phyloP scores from a whole-genome alignment of 2,329 filamentous ascomycete genomes.

The Epichloe uncinata region DNA sequence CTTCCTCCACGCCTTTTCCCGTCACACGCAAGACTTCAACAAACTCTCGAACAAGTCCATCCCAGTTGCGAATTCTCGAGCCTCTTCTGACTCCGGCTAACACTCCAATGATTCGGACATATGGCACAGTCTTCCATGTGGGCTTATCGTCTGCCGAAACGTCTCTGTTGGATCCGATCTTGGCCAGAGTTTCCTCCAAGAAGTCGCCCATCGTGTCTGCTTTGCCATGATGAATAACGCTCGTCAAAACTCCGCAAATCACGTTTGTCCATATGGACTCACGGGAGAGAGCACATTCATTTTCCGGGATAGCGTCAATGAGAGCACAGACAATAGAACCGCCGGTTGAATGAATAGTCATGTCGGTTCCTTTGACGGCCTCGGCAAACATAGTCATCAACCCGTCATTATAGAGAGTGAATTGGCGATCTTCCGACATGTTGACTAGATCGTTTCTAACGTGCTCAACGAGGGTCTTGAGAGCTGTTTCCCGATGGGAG shows the following conservation, averaged over 20 bases:
- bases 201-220: slow-evolving; percentile 60
- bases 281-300: slow-evolving; percentile 34
- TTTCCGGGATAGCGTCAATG: slow-evolving; percentile 35
- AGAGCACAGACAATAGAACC: slow-evolving; percentile 39
- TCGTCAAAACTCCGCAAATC: slow-evolving; percentile 63
- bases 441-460: slow-evolving; percentile 54
- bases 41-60: slow-evolving; percentile 43
- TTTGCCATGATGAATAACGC: slow-evolving; percentile 70
- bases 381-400: slow-evolving; percentile 89
- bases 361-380: slow-evolving; percentile 52
- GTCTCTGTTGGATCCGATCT: slow-evolving; percentile 24
- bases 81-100: slow-evolving; percentile 73
- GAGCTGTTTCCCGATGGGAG: slow-evolving; percentile 59
- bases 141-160: slow-evolving; percentile 13
- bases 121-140: slow-evolving; percentile 30
- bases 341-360: slow-evolving; percentile 46
- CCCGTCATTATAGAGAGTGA: slow-evolving; percentile 66
- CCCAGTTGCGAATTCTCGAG: slow-evolving; percentile 60
- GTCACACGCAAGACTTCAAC: slow-evolving; percentile 37
- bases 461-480: slow-evolving; percentile 59
- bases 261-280: slow-evolving; percentile 47
- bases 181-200: slow-evolving; percentile 45
- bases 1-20: slow-evolving; percentile 24
- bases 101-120: slow-evolving; percentile 50
- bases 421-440: slow-evolving; percentile 39